Percentiles rank a stretch among this genome's conserved stretches.
Conservation (phyloP, 139 green algal species). For the Volvox reticuliferus region DNA sequence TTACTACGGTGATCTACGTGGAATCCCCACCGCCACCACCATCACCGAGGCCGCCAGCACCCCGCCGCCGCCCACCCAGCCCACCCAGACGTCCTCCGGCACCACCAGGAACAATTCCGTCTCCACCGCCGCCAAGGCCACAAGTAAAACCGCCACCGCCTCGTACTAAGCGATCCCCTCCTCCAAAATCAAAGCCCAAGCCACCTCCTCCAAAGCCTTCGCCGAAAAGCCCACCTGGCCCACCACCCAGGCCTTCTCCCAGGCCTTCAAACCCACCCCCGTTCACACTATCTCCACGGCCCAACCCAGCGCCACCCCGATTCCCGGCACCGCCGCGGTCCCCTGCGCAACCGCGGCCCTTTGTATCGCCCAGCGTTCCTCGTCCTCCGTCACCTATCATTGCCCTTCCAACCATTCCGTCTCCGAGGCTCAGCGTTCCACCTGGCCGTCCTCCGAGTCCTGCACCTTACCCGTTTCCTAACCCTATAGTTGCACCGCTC, state of each 20-base stretch:
- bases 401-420: background rate
- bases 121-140: no score
- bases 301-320: background rate
- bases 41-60: background rate
- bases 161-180: background rate
- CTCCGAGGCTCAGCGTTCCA: no score
- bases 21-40: background rate
- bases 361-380: no score
- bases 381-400: background rate
- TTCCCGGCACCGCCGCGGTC: background rate
- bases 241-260: no score
- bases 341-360: background rate
- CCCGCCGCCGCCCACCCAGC: background rate
- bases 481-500: no score
- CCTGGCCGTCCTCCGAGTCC: no score
- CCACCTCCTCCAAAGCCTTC: no score
- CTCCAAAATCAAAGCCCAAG: background rate
- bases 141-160: background rate
- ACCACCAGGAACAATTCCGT: no score
- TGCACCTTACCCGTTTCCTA: no score
- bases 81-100: background rate
- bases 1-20: background rate
- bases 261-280: background rate
- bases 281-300: no score
- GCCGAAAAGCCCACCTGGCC: no score